Evolutionary conservation across 352 stramenopile genomes (phyloP).

Genomic region (Thraustochytrium sp.): DNA sequence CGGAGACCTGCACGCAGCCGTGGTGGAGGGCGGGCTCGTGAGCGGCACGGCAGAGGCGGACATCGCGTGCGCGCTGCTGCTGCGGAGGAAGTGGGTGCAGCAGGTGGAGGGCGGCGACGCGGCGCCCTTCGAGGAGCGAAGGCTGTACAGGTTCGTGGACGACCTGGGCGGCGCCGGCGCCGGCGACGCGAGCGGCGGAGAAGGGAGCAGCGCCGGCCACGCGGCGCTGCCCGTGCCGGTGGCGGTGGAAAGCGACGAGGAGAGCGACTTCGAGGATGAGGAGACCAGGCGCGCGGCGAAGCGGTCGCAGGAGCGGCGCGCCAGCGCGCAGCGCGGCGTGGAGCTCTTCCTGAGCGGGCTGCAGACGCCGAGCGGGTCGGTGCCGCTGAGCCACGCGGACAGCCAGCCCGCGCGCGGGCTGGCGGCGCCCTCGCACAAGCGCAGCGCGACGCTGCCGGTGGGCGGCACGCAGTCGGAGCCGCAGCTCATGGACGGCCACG

Average conservation of each 20-base stretch:
- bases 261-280: neutral
- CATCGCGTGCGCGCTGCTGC: neutral
- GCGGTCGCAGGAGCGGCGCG: neutral
- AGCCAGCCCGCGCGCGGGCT: neutral
- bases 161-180: neutral
- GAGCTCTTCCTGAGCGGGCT: slow-evolving; percentile 3
- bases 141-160: neutral
- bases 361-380: neutral
- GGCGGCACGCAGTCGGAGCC: neutral
- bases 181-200: neutral
- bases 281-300: no score
- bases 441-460: neutral
- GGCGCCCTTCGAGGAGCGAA: neutral
- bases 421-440: neutral
- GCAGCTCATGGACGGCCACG: neutral
- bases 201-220: neutral
- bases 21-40: neutral
- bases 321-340: neutral
- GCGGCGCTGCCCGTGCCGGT: neutral
- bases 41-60: neutral
- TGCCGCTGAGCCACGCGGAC: neutral
- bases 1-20: neutral
- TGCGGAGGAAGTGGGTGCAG: neutral
- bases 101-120: neutral
- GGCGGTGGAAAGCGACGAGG: neutral